phyloP scores from a whole-genome alignment of 345 rosid genomes.

The Limnanthes douglasii region DNA sequence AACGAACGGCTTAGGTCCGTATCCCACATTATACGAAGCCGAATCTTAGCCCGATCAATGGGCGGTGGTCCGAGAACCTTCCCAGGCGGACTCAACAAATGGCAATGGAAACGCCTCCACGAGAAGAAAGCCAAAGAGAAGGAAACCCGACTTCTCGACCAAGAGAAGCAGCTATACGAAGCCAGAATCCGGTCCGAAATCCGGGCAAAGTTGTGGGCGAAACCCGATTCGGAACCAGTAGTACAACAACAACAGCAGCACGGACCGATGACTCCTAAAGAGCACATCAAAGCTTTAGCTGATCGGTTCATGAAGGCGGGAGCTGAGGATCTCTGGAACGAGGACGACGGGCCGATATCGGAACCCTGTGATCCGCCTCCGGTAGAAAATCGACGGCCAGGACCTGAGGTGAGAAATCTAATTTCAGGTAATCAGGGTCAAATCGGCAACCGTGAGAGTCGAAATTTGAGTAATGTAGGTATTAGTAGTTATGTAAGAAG shows the following conservation, averaged over 20 bases:
- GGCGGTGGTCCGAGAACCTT: constrained; percentile 96
- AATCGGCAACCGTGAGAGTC: constrained; percentile 4
- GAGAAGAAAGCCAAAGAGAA: constrained; percentile 89
- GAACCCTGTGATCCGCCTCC: constrained; percentile 9
- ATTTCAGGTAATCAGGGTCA: constrained; percentile 9
- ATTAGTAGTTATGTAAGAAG: constrained; percentile 7
- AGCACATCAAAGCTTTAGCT: constrained; percentile 61
- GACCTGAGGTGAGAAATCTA: constrained; percentile 33
- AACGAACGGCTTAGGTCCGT: constrained; percentile 19
- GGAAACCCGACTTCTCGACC: constrained; percentile 70
- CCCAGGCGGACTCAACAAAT: constrained; percentile 89
- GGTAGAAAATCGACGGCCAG: constrained; percentile 12
- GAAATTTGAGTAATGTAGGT: constrained; percentile 2
- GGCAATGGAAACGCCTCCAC: constrained; percentile 99
- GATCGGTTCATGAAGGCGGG: constrained; percentile 84
- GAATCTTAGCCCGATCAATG: constrained; percentile 43
- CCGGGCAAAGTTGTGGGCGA: constrained; percentile 33
- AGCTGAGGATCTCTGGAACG: constrained; percentile 90
- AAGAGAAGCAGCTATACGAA: constrained; percentile 84
- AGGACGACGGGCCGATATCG: constrained; percentile 59
- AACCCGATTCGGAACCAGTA: constrained; percentile 10
- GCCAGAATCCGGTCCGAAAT: constrained; percentile 63
- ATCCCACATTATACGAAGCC: constrained; percentile 9
- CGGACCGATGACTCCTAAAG: constrained; percentile 41
- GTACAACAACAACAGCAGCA: constrained; percentile 10